Evolutionary conservation across 2,329 filamentous ascomycete species (phyloP).

Genomic region (Podosphaera xanthii): DNA sequence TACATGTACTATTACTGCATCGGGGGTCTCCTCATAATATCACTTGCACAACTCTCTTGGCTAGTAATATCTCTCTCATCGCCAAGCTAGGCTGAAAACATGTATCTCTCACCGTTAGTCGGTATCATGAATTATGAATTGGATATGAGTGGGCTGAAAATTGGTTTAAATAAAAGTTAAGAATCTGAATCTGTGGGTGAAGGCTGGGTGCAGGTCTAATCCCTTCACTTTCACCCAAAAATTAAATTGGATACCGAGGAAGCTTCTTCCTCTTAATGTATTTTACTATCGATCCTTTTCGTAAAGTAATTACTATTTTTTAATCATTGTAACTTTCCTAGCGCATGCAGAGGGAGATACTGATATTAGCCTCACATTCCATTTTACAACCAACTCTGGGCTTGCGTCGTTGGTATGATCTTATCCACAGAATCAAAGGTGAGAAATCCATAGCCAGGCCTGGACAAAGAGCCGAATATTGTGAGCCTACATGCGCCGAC

Average conservation of each 20-base stretch:
- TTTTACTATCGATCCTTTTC: too few relatives aligned
- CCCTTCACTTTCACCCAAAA: not conserved
- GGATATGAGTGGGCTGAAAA: not conserved
- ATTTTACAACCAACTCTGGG: too few relatives aligned
- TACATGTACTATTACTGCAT: not conserved
- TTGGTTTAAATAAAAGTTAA: not conserved
- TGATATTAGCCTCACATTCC: too few relatives aligned
- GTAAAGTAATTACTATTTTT: too few relatives aligned
- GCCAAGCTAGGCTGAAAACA: too few relatives aligned
- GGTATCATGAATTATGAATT: not conserved
- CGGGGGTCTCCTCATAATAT: not conserved
- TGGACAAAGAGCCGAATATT: too few relatives aligned
- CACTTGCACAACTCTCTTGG: not conserved
- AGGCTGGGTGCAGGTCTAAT: not conserved
- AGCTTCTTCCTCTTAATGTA: not conserved
- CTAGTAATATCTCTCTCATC: not conserved
- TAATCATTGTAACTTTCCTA: too few relatives aligned
- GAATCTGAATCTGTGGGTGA: not conserved
- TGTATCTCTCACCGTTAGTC: not conserved
- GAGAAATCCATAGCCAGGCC: too few relatives aligned
- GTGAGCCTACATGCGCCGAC: too few relatives aligned
- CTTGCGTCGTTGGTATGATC: too few relatives aligned
- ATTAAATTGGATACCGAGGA: not conserved
- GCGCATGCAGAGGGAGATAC: too few relatives aligned
- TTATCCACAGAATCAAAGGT: too few relatives aligned